A percentile compares a stretch with the other conserved stretches of the same genome.
These are phyloP conservation scores for Panicum miliaceum DNA, from an alignment of 176 grass and related monocot species.

Conservation along the genomic window DNA sequence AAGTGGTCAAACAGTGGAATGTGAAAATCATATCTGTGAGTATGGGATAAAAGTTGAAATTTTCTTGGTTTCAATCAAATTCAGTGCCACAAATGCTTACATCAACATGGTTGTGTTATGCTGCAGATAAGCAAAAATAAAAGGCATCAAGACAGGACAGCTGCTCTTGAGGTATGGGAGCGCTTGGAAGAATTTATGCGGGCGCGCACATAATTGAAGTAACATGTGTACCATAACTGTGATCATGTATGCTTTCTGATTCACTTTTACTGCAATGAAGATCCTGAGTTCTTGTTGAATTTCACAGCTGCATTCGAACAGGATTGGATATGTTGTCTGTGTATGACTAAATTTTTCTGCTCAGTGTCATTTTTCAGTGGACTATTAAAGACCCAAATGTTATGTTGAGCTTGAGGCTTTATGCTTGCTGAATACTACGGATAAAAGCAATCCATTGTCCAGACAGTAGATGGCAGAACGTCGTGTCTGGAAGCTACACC, in stretches of 20 bases:
- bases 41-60: slow-evolving; percentile 25
- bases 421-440: neutral
- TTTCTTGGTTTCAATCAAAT: neutral
- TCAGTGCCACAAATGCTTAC: slow-evolving; percentile 11
- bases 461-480: slow-evolving; percentile 8
- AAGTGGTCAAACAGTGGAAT: slow-evolving; percentile 97
- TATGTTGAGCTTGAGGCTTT: neutral
- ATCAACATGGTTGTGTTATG: slow-evolving; percentile 18
- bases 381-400: neutral
- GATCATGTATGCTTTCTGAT: slow-evolving; percentile 31
- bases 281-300: slow-evolving; percentile 30
- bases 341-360: neutral
- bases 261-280: slow-evolving; percentile 23
- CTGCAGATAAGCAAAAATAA: slow-evolving; percentile 96
- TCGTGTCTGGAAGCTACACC: neutral
- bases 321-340: slow-evolving; percentile 9
- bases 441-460: neutral
- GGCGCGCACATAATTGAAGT: slow-evolving; percentile 49
- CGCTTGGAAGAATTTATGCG: slow-evolving; percentile 86
- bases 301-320: neutral
- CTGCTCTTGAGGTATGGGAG: slow-evolving; percentile 94
- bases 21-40: slow-evolving; percentile 94
- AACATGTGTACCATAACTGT: slow-evolving; percentile 21
- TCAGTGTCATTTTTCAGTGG: neutral
- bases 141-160: slow-evolving; percentile 96